Evolutionary conservation across 2,329 filamentous ascomycete species (phyloP), one percentile per base, ranked within the genome.

Genomic region (Ceratocystiopsis sp.): DNA sequence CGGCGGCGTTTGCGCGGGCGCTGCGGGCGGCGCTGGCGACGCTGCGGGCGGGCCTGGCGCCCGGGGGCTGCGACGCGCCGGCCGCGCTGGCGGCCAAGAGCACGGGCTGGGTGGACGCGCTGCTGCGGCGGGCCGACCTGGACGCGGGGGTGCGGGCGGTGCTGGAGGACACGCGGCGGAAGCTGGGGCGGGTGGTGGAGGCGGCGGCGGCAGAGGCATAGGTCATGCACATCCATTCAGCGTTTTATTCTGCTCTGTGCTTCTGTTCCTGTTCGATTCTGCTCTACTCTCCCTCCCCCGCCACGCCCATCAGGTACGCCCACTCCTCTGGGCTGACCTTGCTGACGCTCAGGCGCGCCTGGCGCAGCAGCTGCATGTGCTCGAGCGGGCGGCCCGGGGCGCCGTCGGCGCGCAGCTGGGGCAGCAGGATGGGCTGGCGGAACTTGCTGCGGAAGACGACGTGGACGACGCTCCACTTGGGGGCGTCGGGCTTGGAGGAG

Each of bases 371-470:
- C 61, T 94, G 83, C 75, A 96, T 84, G 41, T 75, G 70, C 53
- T 75, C 73, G 36, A 93, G 63, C 8, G 73, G 66, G 10, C 71
- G 61, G 0, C 69, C 70, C 0, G 59, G 55, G 0, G 16, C 65
- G 7, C 73, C 74, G 53, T 80, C 67, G 34, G 71, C 69, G 43
- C 82, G 79, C 38, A 95, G 68, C 50, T 84, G 77, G 48, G 74
- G 72, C 42, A 95, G 68, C 6, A 71, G 70, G 45, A 96, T 72
- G 1, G 77, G 71, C 14, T 75, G 68, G 2, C 68, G 66, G 52
- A 96, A 86, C 60, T 94, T 95, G 57, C 76, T 78, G 45, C 81
- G 76, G 57, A 93, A 95, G 53, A 79, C 72, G 40, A 96, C 89
- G 48, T 93, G 82, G 1, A 96, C 91, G 16, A 91, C 73, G 42